phyloP scores from a whole-genome alignment of 2,329 filamentous ascomycete species.

The Leptographium procerum region DNA sequence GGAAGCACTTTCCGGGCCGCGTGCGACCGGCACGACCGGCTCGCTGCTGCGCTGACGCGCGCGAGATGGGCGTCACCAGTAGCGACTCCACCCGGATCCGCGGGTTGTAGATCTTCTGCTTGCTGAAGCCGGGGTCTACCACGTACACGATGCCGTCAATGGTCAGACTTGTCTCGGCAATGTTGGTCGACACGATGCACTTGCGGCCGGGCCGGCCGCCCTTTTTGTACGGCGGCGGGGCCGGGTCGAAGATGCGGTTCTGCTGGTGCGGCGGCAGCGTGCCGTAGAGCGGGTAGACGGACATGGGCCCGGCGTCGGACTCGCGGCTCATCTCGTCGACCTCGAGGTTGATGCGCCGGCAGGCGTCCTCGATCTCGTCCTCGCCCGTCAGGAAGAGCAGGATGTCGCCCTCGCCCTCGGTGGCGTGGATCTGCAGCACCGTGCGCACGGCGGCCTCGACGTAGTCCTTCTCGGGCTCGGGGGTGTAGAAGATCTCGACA shows the following conservation, averaged over 20 bases:
- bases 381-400: slow-evolving; percentile 93
- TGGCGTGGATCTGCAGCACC: slow-evolving; percentile 91
- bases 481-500: slow-evolving; percentile 97
- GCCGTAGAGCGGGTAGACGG: slow-evolving; percentile 88
- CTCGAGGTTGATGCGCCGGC: slow-evolving; percentile 81
- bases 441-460: slow-evolving; percentile 91
- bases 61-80: slow-evolving; percentile 94
- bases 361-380: slow-evolving; percentile 96
- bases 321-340: slow-evolving; percentile 86
- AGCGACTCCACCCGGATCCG: slow-evolving; percentile 92
- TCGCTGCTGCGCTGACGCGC: slow-evolving; percentile 91
- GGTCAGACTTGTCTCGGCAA: slow-evolving; percentile 92
- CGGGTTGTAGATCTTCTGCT: slow-evolving; percentile 98
- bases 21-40: slow-evolving; percentile 99
- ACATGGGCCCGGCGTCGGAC: slow-evolving; percentile 79
- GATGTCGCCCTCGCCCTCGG: slow-evolving; percentile 85
- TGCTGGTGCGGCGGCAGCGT: slow-evolving; percentile 86
- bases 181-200: slow-evolving; percentile 90
- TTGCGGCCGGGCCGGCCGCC: slow-evolving; percentile 87
- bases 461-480: slow-evolving; percentile 91
- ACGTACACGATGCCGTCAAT: slow-evolving; percentile 99
- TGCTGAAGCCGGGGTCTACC: slow-evolving; percentile 97
- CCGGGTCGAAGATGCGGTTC: slow-evolving; percentile 87
- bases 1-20: slow-evolving; percentile 94
- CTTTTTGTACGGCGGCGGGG: slow-evolving; percentile 59